Evolutionary conservation across 306 rosid species (phyloP).

Genomic region (Glycyrrhiza uralensis): DNA sequence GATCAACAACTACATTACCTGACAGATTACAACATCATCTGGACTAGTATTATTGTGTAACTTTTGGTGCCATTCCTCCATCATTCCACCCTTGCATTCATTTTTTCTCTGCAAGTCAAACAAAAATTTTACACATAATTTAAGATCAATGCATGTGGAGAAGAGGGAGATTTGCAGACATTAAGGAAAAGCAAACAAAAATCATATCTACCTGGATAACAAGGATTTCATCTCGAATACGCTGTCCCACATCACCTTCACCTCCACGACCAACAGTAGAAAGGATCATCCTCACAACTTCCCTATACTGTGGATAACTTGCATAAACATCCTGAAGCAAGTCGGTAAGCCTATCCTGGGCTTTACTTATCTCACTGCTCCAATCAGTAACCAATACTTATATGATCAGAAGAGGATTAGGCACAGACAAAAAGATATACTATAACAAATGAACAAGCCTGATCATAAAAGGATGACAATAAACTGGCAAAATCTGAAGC

Average conservation of each 20-base stretch:
- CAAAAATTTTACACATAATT: conserved; percentile 18
- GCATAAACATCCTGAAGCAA: conserved; percentile 69
- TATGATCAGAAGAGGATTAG: conserved; percentile 25
- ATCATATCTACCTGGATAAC: conserved; percentile 71
- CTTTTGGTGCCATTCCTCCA: conserved; percentile 99
- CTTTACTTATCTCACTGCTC: conserved; percentile 91
- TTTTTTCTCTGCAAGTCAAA: conserved; percentile 66
- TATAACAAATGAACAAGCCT: conserved; percentile 22
- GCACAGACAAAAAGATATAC: not conserved
- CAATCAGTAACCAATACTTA: conserved; percentile 20
- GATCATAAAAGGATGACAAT: not conserved
- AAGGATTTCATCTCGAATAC: conserved; percentile 97
- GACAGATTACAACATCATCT: conserved; percentile 96
- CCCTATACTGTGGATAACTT: conserved; percentile 68
- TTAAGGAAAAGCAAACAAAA: conserved; percentile 4
- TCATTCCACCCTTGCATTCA: conserved; percentile 84
- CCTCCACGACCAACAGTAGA: conserved; percentile 99
- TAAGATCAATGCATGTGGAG: conserved; percentile 22
- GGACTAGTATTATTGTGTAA: conserved; percentile 99
- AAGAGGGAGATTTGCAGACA: conserved; percentile 15
- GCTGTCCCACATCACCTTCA: conserved; percentile 97
- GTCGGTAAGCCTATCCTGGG: conserved; percentile 95
- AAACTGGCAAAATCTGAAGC: conserved; percentile 11
- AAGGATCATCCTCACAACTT: conserved; percentile 82
- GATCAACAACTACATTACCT: conserved; percentile 53